phyloP scores from a whole-genome alignment of 441 rosid species.

The Gossypium schwendimanii region DNA sequence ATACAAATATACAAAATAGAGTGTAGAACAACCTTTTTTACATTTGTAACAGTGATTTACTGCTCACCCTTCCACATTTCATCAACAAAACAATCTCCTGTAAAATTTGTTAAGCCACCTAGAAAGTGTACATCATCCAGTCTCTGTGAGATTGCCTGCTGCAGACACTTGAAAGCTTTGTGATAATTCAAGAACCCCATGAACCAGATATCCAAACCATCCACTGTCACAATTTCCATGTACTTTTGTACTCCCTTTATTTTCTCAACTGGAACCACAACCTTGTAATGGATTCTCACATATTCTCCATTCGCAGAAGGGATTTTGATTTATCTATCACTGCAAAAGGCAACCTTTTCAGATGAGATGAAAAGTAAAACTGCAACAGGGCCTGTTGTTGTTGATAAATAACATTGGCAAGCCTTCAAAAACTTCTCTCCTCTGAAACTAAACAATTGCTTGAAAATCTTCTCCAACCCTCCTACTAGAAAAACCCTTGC shows the following conservation, averaged over 20 bases:
- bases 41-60: background rate
- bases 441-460: constrained; percentile 30
- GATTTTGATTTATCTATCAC: constrained; percentile 56
- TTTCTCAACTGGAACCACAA: constrained; percentile 49
- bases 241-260: constrained; percentile 51
- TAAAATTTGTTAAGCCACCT: constrained; percentile 7
- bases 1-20: too few relatives aligned
- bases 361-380: constrained; percentile 61
- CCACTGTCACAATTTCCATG: constrained; percentile 52
- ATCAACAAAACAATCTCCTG: constrained; percentile 4
- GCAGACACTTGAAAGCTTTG: constrained; percentile 47
- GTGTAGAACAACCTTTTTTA: background rate
- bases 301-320: constrained; percentile 41
- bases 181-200: constrained; percentile 71
- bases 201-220: constrained; percentile 76
- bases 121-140: constrained; percentile 13
- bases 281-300: constrained; percentile 42
- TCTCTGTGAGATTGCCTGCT: constrained; percentile 31
- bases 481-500: constrained; percentile 61
- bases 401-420: constrained; percentile 57
- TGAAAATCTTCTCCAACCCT: constrained; percentile 54
- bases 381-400: constrained; percentile 63
- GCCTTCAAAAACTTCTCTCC: constrained; percentile 50
- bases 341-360: constrained; percentile 52
- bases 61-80: background rate